These are phyloP conservation scores for Mycena galericulata DNA, from an alignment of 768 basidiomycete genomes.

Conservation along the genomic window DNA sequence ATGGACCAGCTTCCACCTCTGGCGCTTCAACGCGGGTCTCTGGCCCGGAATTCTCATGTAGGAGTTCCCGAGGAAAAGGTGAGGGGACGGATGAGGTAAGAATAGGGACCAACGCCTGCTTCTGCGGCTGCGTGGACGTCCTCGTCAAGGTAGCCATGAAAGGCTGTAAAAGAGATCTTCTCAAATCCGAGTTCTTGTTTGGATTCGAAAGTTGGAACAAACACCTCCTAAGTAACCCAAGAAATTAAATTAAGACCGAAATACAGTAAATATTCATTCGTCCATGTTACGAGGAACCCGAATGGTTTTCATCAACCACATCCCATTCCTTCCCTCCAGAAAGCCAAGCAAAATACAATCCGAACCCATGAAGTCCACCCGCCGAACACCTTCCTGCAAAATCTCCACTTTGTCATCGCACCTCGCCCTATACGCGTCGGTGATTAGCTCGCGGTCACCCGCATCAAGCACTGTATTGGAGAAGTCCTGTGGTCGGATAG, in stretches of 20 bases:
- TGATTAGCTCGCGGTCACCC: slow-evolving; percentile 57
- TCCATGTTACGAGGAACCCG: neutral
- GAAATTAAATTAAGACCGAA: neutral
- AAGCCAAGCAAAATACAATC: slow-evolving; percentile 67
- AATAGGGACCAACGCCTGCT: slow-evolving; percentile 18
- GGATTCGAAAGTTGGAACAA: neutral
- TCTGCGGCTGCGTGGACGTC: slow-evolving; percentile 20
- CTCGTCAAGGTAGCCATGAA: slow-evolving; percentile 34
- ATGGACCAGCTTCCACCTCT: slow-evolving; percentile 24
- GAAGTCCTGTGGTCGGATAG: slow-evolving; percentile 65
- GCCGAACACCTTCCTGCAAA: slow-evolving; percentile 58
- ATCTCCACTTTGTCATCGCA: slow-evolving; percentile 50
- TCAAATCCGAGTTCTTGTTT: slow-evolving; percentile 1
- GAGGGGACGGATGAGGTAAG: slow-evolving; percentile 28
- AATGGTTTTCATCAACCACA: slow-evolving; percentile 74
- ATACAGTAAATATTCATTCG: neutral
- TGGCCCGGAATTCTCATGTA: slow-evolving; percentile 4
- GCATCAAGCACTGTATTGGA: slow-evolving; percentile 68
- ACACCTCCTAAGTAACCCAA: neutral
- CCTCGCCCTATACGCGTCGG: slow-evolving; percentile 58
- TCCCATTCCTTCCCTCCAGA: slow-evolving; percentile 62
- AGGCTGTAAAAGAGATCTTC: neutral
- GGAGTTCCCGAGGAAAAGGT: slow-evolving; percentile 35
- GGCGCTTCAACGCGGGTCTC: neutral
- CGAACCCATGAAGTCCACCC: slow-evolving; percentile 71